These are phyloP conservation scores for Dicorynia guianensis DNA, from an alignment of 306 rosid genomes.

Conservation along the genomic window DNA sequence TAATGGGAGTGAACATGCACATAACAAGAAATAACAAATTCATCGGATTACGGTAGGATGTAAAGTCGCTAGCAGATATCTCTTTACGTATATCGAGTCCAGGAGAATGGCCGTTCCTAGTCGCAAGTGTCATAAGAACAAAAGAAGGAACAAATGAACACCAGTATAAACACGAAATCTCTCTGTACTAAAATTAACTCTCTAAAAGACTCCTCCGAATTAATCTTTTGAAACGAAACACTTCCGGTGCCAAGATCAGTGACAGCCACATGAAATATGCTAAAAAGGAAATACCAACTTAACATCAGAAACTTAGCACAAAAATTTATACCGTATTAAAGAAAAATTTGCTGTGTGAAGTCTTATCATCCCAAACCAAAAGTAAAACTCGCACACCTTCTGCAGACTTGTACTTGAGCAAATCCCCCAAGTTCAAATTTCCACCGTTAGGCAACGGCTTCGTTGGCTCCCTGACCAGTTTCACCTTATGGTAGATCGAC, in stretches of 20 bases:
- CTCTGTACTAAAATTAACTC: too few relatives aligned
- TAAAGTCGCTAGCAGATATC: too few relatives aligned
- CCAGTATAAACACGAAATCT: too few relatives aligned
- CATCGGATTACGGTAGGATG: too few relatives aligned
- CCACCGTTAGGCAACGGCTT: constrained; percentile 88
- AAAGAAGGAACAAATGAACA: too few relatives aligned
- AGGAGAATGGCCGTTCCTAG: too few relatives aligned
- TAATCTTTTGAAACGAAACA: too few relatives aligned
- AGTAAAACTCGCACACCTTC: constrained; percentile 92
- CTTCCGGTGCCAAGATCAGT: neutral
- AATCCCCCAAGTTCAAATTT: constrained; percentile 79
- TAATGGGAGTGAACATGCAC: neutral
- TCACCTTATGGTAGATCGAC: constrained; percentile 89
- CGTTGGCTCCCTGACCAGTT: constrained; percentile 81
- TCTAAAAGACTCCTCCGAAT: too few relatives aligned
- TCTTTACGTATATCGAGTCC: too few relatives aligned
- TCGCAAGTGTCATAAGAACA: too few relatives aligned
- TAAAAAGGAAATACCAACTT: neutral
- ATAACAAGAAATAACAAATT: neutral
- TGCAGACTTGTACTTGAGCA: constrained; percentile 88
- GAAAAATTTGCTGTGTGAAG: constrained; percentile 90
- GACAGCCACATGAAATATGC: neutral
- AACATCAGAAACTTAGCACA: neutral
- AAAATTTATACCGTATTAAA: constrained; percentile 71
- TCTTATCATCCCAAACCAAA: constrained; percentile 99